A percentile compares a stretch with the other conserved stretches of the same genome.
Conservation (phyloP, 176 grass and related monocot genomes). For the Chrysopogon serrulatus region DNA sequence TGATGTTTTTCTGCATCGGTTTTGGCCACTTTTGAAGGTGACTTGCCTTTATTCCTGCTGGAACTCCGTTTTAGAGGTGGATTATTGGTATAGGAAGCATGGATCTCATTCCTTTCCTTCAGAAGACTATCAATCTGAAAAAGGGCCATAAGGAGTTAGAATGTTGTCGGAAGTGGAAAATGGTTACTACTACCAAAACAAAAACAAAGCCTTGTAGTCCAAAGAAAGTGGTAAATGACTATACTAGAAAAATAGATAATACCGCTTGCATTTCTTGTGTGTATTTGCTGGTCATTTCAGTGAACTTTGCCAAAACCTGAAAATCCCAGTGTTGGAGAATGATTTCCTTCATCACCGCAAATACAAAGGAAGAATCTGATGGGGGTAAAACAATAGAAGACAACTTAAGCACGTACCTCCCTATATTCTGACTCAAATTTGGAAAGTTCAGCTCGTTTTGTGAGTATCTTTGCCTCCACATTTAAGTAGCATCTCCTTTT, state of each 20-base stretch:
- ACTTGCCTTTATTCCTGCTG: slow-evolving; percentile 57
- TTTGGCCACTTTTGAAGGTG: slow-evolving; percentile 48
- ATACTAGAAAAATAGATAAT: background rate
- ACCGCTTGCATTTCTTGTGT: slow-evolving; percentile 96
- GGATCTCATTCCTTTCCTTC: slow-evolving; percentile 76
- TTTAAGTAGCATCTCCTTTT: slow-evolving; percentile 76
- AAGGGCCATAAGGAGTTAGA: background rate
- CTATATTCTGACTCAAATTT: slow-evolving; percentile 95
- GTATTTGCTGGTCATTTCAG: slow-evolving; percentile 95
- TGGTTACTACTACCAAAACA: background rate
- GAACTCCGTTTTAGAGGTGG: slow-evolving; percentile 67
- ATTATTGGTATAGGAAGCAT: slow-evolving; percentile 79
- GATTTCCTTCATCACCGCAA: background rate
- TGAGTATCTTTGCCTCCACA: slow-evolving; percentile 85
- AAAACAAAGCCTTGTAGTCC: background rate
- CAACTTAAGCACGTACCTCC: slow-evolving; percentile 43
- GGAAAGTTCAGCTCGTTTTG: slow-evolving; percentile 87
- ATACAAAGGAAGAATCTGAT: background rate
- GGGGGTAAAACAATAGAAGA: background rate
- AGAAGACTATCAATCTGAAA: slow-evolving; percentile 84
- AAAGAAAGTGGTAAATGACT: slow-evolving; percentile 6
- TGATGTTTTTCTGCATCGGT: slow-evolving; percentile 34
- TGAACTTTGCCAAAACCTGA: slow-evolving; percentile 87
- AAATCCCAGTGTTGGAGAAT: background rate
- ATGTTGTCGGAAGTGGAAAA: background rate